Conservation (phyloP, 306 rosid genomes). For the Trifolium repens region DNA sequence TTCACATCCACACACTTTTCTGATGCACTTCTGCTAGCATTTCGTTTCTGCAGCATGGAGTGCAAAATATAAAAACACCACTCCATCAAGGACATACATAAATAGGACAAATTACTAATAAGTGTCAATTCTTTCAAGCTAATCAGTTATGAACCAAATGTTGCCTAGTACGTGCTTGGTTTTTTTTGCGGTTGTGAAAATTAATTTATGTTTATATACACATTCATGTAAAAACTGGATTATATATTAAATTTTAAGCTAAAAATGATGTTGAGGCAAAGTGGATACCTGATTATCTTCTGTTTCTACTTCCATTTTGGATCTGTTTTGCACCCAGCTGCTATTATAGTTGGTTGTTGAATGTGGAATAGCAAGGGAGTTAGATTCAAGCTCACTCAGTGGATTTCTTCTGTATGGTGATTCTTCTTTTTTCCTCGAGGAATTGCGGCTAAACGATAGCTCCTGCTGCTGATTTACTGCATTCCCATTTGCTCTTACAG, state of each 20-base stretch:
- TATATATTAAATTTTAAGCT: neutral
- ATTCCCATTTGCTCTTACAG: constrained; percentile 59
- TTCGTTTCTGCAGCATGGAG: constrained; percentile 60
- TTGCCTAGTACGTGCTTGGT: neutral
- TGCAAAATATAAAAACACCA: constrained; percentile 7
- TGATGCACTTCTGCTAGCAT: constrained; percentile 42
- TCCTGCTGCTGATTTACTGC: constrained; percentile 56
- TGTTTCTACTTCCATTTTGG: constrained; percentile 55
- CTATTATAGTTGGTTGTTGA: constrained; percentile 49
- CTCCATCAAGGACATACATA: neutral
- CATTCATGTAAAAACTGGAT: neutral
- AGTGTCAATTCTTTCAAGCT: constrained; percentile 14
- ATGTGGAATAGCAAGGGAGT: constrained; percentile 60
- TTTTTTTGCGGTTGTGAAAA: neutral
- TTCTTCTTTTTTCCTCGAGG: constrained; percentile 85
- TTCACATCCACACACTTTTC: constrained; percentile 44
- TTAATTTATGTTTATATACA: neutral
- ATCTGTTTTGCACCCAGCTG: constrained; percentile 51
- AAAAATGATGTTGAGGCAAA: neutral
- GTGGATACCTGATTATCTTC: constrained; percentile 64
- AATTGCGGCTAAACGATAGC: constrained; percentile 79
- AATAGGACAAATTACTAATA: constrained; percentile 19
- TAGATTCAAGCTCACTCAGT: constrained; percentile 74
- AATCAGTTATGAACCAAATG: constrained; percentile 3
- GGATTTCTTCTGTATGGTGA: constrained; percentile 92